Conservation (phyloP, 176 grass and related monocot genomes). For the Avena sativa region DNA sequence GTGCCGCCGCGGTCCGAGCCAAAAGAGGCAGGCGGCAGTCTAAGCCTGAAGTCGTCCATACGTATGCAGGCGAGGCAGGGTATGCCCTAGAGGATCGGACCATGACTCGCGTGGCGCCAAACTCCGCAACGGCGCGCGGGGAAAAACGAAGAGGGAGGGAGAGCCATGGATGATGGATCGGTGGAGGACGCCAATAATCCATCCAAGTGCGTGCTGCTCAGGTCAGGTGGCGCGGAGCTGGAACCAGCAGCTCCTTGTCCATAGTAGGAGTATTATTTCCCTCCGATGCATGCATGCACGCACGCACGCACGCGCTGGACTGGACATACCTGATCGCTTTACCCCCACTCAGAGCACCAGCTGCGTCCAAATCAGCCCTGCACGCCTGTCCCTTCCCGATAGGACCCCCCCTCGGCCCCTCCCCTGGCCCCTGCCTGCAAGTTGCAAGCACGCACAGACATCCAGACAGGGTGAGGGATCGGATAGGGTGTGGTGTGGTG, state of each 20-base stretch:
- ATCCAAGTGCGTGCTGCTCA: constrained; percentile 11
- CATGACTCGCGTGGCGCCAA: constrained; percentile 21
- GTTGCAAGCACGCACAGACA: background rate
- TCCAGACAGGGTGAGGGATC: background rate
- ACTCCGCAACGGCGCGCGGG: constrained; percentile 19
- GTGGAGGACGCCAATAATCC: background rate
- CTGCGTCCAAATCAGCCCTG: constrained; percentile 30
- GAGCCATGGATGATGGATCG: background rate
- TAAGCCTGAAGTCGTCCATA: background rate
- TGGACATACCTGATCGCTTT: background rate
- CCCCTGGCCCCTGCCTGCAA: background rate
- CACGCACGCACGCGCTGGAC: no score
- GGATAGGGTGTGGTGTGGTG: constrained; percentile 17
- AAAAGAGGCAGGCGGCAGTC: constrained; percentile 1
- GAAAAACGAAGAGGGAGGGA: background rate
- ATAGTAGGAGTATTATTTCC: background rate
- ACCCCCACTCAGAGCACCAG: no score
- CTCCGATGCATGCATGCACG: background rate
- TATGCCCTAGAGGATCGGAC: background rate
- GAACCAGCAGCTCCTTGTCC: background rate
- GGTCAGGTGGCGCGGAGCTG: constrained; percentile 37
- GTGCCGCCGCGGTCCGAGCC: background rate
- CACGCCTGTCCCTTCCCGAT: constrained; percentile 33
- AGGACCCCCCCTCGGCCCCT: background rate
- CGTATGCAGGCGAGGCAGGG: background rate